phyloP scores from a whole-genome alignment of 768 basidiomycete genomes.

The Russula earlei region DNA sequence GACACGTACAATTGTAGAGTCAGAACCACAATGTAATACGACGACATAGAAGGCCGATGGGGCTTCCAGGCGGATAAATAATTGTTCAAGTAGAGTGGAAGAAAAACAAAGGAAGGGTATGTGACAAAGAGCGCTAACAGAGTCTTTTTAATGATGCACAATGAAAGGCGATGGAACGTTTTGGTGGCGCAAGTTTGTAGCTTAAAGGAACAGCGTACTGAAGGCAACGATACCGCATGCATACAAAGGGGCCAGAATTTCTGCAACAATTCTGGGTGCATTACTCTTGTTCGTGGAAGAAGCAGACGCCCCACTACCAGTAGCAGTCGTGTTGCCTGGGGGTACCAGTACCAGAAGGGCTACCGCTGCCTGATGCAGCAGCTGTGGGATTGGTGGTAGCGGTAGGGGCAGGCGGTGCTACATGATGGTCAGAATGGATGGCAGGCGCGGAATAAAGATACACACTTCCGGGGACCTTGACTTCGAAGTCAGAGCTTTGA shows the following conservation, averaged over 20 bases:
- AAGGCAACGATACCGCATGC: slow-evolving; percentile 2
- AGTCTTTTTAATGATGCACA: neutral
- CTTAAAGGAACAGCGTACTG: slow-evolving; percentile 8
- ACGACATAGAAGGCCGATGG: neutral
- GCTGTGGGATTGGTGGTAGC: neutral
- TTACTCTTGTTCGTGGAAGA: neutral
- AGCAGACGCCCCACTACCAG: neutral
- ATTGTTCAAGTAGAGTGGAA: neutral
- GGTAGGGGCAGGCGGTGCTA: slow-evolving; percentile 12
- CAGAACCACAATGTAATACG: slow-evolving; percentile 3
- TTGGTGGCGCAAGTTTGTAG: neutral
- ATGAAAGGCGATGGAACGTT: neutral
- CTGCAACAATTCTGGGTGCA: too few relatives aligned
- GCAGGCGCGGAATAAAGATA: neutral
- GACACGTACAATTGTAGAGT: neutral
- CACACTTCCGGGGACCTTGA: slow-evolving; percentile 32
- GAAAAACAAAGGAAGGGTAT: neutral
- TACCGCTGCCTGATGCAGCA: neutral
- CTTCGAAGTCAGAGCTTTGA: slow-evolving; percentile 27
- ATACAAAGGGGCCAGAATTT: too few relatives aligned
- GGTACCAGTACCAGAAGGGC: neutral
- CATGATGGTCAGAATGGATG: neutral
- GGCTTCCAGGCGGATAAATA: slow-evolving; percentile 7
- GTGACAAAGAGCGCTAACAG: neutral
- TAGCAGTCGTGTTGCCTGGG: too few relatives aligned